A percentile compares a stretch with the other conserved stretches of the same genome.
These are phyloP conservation scores for Ceratobasidium papillatum DNA, from an alignment of 1,284 basidiomycete species.

Conservation along the genomic window DNA sequence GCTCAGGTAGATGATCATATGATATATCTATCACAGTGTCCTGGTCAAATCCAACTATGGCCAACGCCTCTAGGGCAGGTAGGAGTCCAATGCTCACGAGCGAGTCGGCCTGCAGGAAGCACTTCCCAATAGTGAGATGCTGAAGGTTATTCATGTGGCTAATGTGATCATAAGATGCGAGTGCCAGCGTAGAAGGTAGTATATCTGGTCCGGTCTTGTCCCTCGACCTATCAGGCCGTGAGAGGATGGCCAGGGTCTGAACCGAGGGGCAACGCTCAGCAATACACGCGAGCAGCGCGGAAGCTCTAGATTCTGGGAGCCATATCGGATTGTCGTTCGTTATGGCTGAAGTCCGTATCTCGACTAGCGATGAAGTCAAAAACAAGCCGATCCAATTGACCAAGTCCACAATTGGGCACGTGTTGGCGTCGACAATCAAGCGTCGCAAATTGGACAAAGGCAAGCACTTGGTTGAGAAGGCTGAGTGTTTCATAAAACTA, in stretches of 20 bases:
- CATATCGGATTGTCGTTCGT: no score
- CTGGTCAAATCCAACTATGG: background rate
- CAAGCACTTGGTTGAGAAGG: no score
- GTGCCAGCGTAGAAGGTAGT: background rate
- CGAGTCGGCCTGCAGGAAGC: background rate
- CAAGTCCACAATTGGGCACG: no score
- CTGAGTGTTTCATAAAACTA: background rate
- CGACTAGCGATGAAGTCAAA: no score
- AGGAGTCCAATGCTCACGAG: background rate
- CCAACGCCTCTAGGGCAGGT: background rate
- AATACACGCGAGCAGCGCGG: background rate
- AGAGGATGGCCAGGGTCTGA: background rate
- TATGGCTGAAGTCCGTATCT: no score
- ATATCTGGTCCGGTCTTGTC: background rate
- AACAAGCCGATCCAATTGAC: no score
- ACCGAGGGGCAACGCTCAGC: background rate
- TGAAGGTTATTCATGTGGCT: constrained; percentile 49
- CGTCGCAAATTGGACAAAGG: no score
- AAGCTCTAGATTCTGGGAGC: background rate
- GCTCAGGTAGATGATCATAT: background rate
- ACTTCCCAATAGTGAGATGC: constrained; percentile 76
- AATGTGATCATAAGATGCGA: background rate
- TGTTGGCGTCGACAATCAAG: no score
- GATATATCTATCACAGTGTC: background rate
- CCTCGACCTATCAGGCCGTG: background rate